phyloP scores from a whole-genome alignment of 108 stramenopile species.

The Cyclotella sp. region DNA sequence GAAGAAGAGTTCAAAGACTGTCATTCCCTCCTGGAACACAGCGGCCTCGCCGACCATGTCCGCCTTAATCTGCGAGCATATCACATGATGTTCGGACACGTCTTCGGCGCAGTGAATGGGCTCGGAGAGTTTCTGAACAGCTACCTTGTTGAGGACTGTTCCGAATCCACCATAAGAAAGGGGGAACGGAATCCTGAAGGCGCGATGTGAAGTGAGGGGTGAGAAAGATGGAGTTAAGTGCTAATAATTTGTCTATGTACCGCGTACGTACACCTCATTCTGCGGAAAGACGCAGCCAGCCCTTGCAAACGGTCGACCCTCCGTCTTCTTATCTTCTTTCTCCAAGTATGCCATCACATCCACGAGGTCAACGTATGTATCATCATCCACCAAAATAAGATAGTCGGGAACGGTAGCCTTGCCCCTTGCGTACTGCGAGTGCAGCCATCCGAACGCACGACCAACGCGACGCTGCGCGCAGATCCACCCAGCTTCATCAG shows the following conservation, averaged over 20 bases:
- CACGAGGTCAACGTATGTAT: conserved; percentile 12
- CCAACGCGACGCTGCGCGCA: conserved; percentile 45
- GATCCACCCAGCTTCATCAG: conserved; percentile 27
- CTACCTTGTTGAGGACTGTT: conserved; percentile 23
- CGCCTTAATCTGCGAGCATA: neutral
- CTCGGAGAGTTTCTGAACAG: conserved; percentile 20
- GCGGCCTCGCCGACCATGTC: conserved; percentile 4
- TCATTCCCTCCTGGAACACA: conserved; percentile 13
- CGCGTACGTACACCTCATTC: neutral
- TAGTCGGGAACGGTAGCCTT: conserved; percentile 1
- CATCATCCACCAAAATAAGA: conserved; percentile 17
- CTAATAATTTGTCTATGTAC: neutral
- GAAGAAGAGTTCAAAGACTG: conserved; percentile 13
- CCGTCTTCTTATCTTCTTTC: neutral
- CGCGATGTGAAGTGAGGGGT: neutral
- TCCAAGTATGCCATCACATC: conserved; percentile 12
- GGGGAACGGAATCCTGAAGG: conserved; percentile 13
- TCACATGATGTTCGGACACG: neutral
- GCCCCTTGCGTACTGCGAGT: conserved; percentile 2
- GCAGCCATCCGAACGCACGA: conserved; percentile 18
- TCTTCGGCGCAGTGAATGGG: conserved; percentile 17
- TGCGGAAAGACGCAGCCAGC: conserved; percentile 12
- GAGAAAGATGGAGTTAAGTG: neutral
- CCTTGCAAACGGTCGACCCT: conserved; percentile 5
- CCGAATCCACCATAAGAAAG: conserved; percentile 58